Base-by-base conservation (phyloP, 2,329 filamentous ascomycete genomes). In the Colletotrichum viniferum region DNA sequence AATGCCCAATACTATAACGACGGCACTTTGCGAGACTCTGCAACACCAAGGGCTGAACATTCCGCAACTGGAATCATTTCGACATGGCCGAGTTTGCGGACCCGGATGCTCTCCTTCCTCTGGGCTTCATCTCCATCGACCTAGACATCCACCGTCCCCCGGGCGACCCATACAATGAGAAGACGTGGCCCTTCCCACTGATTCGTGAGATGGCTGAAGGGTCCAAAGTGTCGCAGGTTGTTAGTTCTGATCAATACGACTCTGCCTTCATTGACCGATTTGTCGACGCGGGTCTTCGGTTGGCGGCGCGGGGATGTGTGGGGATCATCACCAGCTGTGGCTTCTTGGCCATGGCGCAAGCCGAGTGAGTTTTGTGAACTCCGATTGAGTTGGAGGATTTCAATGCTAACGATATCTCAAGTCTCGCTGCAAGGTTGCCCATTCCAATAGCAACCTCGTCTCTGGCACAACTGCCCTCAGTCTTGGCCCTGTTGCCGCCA, bases 321-420 rank as follows among this genome's bases (percentile, higher is more conserved):
- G 83, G 83, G 28, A 81, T 85, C 62, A 82, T 85, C 38, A 85
- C 84, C 2, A 85, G 84, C 77, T 86, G 84, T 66, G 84, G 84
- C 2, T 85, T 86, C 68, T 78, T 85, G 7, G 84, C 84, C 21
- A 81, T 84, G 79, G 82, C 82, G 1, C 84, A 85, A 64, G 77
- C 77, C 7, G 77, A 78, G 83, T 84, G 76, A 67, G 76, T 74
- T 28, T 18, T n/a, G 28, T 8, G 28, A 8, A 21, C 61, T 24
- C 8, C n/a, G 12, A 38, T 38, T 16, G 13, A 38, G 14, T 21
- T 36, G 21, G 14, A 38, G 21, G 12, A 7, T 64, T 16, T 21
- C 5, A 30, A n/a, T n/a, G n/a, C 1, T 28, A 32, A 56, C n/a
- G 4, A 6, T 30, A 1, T n/a, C 26, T 1, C 5, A 14, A 81